These are phyloP conservation scores for Pseudogymnoascus sp. DNA, from an alignment of 2,329 filamentous ascomycete genomes.

Conservation along the genomic window DNA sequence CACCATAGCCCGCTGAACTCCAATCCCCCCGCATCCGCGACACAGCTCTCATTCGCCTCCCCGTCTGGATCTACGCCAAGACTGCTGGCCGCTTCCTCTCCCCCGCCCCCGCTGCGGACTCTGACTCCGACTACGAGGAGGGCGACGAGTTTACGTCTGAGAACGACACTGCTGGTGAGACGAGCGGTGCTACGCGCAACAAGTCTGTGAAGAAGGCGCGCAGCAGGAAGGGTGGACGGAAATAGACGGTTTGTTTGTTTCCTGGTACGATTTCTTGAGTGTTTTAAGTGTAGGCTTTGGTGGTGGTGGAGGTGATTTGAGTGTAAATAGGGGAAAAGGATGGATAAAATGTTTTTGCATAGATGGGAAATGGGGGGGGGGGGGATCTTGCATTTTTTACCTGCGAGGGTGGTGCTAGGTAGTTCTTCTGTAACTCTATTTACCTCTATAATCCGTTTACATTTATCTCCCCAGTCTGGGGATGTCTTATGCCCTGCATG, in stretches of 20 bases:
- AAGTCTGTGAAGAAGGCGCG: neutral
- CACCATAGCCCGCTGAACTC: slow-evolving; percentile 66
- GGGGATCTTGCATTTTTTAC: neutral
- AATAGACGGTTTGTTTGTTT: neutral
- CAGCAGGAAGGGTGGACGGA: neutral
- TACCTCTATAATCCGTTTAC: neutral
- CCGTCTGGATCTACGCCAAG: slow-evolving; percentile 59
- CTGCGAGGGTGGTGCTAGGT: neutral
- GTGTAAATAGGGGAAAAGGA: neutral
- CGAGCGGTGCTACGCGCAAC: neutral
- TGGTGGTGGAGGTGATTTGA: neutral
- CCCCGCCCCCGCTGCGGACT: slow-evolving; percentile 30
- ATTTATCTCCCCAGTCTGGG: neutral
- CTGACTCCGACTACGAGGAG: slow-evolving; percentile 29
- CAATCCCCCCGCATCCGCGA: slow-evolving; percentile 66
- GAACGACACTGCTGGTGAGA: neutral
- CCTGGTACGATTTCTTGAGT: neutral
- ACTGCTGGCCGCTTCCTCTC: slow-evolving; percentile 43
- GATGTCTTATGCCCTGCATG: neutral
- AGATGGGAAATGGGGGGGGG: neutral
- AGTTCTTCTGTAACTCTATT: neutral
- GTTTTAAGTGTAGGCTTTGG: neutral
- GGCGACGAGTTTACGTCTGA: slow-evolving; percentile 17
- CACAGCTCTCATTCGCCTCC: slow-evolving; percentile 73
- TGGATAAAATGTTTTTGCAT: neutral